Conservation (phyloP, 2,329 filamentous ascomycete species). For the Neurospora sp. region DNA sequence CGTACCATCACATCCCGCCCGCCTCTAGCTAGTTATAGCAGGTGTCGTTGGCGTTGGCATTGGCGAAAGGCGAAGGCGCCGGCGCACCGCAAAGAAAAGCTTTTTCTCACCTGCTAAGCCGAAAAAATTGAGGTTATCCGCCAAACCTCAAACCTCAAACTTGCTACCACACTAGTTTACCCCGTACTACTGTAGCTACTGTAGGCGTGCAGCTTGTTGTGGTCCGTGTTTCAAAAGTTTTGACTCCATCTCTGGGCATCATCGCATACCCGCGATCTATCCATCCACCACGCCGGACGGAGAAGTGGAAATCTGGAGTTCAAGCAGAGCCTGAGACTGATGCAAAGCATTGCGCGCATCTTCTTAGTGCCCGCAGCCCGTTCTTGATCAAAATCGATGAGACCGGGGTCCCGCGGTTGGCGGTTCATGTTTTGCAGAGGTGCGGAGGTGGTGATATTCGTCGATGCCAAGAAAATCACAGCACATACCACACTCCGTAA, state of each 20-base stretch:
- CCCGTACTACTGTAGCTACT: not conserved
- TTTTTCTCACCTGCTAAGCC: not conserved
- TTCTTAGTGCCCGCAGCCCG: not conserved
- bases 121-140: not conserved
- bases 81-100: not conserved
- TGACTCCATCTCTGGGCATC: not conserved
- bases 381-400: not conserved
- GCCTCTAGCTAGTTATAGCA: not conserved
- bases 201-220: not conserved
- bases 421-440: not conserved
- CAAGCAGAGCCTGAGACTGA: not conserved
- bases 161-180: not conserved
- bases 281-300: not conserved
- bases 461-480: not conserved
- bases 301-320: not conserved
- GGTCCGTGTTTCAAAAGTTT: not conserved
- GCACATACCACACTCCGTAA: not conserved
- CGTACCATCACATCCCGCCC: not conserved
- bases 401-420: not conserved
- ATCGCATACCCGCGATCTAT: not conserved
- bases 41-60: not conserved
- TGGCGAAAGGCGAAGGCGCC: not conserved
- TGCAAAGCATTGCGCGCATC: not conserved
- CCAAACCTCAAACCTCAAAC: not conserved
- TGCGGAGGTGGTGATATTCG: not conserved